These are phyloP conservation scores for Sisymbrium irio DNA, from an alignment of 345 rosid genomes.

Conservation along the genomic window DNA sequence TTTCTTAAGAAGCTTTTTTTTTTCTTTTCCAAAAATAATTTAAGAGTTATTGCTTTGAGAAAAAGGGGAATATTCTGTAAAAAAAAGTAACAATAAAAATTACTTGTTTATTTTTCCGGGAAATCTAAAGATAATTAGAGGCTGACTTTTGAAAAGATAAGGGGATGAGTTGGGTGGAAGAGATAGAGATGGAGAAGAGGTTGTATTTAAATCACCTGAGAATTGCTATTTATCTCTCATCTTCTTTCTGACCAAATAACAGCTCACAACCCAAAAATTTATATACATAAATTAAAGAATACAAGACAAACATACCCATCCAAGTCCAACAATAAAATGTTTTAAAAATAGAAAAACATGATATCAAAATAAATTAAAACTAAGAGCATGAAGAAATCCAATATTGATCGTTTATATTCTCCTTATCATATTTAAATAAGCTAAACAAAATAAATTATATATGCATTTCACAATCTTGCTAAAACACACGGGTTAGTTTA, in stretches of 20 bases:
- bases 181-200: conserved; percentile 31
- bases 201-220: conserved; percentile 40
- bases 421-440: neutral
- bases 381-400: neutral
- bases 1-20: neutral
- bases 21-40: neutral
- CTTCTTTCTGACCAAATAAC: conserved; percentile 35
- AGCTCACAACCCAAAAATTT: conserved; percentile 23
- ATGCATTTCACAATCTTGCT: neutral
- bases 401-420: neutral
- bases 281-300: neutral
- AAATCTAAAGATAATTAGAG: conserved; percentile 21
- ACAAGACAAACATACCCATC: conserved; percentile 36
- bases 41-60: neutral
- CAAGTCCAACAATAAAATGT: neutral
- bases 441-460: neutral
- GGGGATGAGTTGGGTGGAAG: conserved; percentile 33
- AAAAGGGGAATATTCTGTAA: conserved; percentile 8
- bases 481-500: conserved; percentile 1
- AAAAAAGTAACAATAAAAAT: neutral
- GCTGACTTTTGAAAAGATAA: conserved; percentile 24
- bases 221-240: conserved; percentile 35
- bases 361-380: neutral
- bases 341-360: neutral
- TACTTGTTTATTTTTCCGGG: neutral